Base-by-base conservation (phyloP, 2,329 filamentous ascomycete species). In the Trichoderma pleuroti region DNA sequence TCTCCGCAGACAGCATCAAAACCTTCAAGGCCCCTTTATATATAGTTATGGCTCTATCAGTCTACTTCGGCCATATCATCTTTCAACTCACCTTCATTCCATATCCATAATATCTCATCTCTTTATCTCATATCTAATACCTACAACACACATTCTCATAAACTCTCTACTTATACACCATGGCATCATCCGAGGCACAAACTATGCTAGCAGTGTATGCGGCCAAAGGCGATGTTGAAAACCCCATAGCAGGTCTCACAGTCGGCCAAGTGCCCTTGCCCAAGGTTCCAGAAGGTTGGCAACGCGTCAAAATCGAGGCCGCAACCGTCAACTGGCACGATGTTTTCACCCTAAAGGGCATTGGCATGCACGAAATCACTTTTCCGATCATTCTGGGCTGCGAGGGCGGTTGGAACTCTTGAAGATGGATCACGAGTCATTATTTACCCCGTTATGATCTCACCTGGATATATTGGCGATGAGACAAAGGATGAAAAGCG, bases 161-260 rank as follows among this genome's bases (percentile, higher is more conserved):
- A n/a, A 30, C 5, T 21, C 21, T 21, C 1, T 0, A 5, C 26
- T 21, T 16, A 46, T n/a, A 18, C 64, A 24, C 30, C 5, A 69
- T 69, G 67, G 30, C n/a, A 24, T 18, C 26, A 21, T 54, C 56
- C 3, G 32, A 26, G 24, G 21, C 16, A 24, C 57, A 70, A 34
- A 64, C 68, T 4, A 70, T 70, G 68, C 59, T 64, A 5, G 68
- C 68, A 26, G 46, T 70, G 2, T 70, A 70, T 70, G 59, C 59
- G 1, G 49, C 36, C 32, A 70, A 52, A 8, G 32, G 68, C n/a
- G 49, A 70, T 28, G 18, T 14, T 12, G 46, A 57, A 5, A 57
- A 63, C 28, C 68, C 68, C 24, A 32, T 70, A 1, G 7, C 21
- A 1, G 49, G 68, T 32, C 68, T 70, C 32, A 70, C 14, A 57